A percentile compares a stretch with the other conserved stretches of the same genome.
Conservation (phyloP, 1,139 yeast genomes). For the Sugiyamaella neomexicana region DNA sequence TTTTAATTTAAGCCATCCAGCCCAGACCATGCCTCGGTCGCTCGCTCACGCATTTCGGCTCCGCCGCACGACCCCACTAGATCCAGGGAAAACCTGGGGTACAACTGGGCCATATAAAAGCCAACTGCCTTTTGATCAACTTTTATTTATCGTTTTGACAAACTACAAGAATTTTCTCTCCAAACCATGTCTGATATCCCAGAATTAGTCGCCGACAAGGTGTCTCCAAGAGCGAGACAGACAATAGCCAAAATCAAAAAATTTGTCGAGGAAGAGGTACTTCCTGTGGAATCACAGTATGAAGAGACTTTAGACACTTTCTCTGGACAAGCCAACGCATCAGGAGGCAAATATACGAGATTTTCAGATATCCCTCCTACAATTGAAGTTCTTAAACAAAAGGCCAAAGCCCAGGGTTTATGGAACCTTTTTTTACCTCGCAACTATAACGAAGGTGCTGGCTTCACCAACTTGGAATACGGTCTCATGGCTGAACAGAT, state of each 20-base stretch:
- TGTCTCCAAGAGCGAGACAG: constrained; percentile 54
- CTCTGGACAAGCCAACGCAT: constrained; percentile 37
- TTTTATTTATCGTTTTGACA: not conserved
- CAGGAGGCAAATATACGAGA: constrained; percentile 3
- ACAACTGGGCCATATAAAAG: not conserved
- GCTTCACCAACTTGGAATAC: constrained; percentile 64
- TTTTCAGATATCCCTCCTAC: constrained; percentile 55
- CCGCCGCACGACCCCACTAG: constrained; percentile 1
- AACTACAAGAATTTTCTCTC: not conserved
- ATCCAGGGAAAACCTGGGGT: constrained; percentile 1
- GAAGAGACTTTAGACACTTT: constrained; percentile 48
- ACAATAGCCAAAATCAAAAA: constrained; percentile 52
- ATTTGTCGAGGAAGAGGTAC: constrained; percentile 60
- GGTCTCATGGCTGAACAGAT: constrained; percentile 70
- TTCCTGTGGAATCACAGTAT: constrained; percentile 57
- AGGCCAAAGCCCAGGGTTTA: constrained; percentile 58
- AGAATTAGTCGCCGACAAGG: constrained; percentile 41
- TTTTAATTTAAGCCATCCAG: no score
- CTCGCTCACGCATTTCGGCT: no score
- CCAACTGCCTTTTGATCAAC: not conserved
- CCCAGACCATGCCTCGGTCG: no score
- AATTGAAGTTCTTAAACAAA: constrained; percentile 53
- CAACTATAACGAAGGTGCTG: constrained; percentile 61
- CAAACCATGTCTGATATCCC: constrained; percentile 39
- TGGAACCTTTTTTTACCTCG: constrained; percentile 67